These are phyloP conservation scores for Citrus mangshanensis DNA, from an alignment of 345 rosid genomes.

Conservation along the genomic window DNA sequence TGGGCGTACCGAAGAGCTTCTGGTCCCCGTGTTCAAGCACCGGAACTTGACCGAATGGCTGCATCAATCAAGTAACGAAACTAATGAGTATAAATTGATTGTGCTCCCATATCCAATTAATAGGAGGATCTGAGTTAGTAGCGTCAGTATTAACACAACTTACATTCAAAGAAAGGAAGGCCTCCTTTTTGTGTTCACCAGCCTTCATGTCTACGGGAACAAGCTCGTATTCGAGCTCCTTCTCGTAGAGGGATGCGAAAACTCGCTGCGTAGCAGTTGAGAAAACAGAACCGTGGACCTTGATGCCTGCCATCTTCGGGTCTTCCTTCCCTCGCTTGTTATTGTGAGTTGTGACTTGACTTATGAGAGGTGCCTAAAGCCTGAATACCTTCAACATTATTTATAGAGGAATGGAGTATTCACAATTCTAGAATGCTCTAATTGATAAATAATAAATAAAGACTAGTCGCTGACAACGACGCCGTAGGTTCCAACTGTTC, in stretches of 20 bases:
- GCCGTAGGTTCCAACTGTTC: not conserved
- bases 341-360: not conserved
- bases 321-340: not conserved
- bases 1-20: constrained; percentile 41
- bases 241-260: constrained; percentile 56
- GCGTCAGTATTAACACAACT: not conserved
- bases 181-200: constrained; percentile 61
- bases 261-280: constrained; percentile 55
- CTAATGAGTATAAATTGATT: too few species aligned
- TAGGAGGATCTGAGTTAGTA: not conserved
- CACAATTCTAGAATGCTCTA: not conserved
- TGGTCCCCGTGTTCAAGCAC: constrained; percentile 67
- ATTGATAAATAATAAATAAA: not conserved
- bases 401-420: not conserved
- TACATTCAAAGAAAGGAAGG: constrained; percentile 60
- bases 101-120: not conserved
- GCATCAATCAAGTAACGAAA: constrained; percentile 17
- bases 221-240: constrained; percentile 50
- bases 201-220: constrained; percentile 41
- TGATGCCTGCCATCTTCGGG: constrained; percentile 36
- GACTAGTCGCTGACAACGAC: not conserved
- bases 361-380: not conserved
- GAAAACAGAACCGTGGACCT: constrained; percentile 37
- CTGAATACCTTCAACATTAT: too few species aligned
- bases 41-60: constrained; percentile 90